Base-by-base conservation (phyloP, 345 rosid genomes). In the Eucalyptus coolabah region DNA sequence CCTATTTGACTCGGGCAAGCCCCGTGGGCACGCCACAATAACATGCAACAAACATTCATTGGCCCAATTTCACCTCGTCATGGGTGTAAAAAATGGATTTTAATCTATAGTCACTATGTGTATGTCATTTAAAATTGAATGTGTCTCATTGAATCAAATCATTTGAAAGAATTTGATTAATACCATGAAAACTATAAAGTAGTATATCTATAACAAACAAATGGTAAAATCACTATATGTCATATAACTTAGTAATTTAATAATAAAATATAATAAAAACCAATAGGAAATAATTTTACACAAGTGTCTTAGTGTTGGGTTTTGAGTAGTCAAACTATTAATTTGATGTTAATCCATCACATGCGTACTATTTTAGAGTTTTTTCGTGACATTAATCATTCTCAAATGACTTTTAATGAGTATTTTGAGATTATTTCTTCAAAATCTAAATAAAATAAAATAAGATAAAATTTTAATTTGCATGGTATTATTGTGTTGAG, bases 261-360 rank as follows among this genome's bases (percentile, higher is more conserved):
- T 1, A 12, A 12, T 59, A 59, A 59, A 59, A 26, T 59, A 1
- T 26, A 26, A 59, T 0, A 0, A 59, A 59, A 59, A 59, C 0
- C 11, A 26, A 59, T 26, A 0, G 0, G 1, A 2, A 15, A 11
- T 59, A 59, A 59, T 10, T 59, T 59, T 59, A 9, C n/a, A 59
- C 1, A 26, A 9, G 3, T 59, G 3, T 0, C 5, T 10, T 0
- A 0, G 0, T 59, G 1, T 56, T 24, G 14, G 0, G 0, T 26
- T 56, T 59, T 59, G 0, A 5, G 65, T 26, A 0, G 3, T 59
- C 1, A 8, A 53, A 53, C 10, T 53, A 19, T 0, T 53, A 19
- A 53, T 53, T 53, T 53, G 24, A 18, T 10, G 26, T 59, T 59
- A 2, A 1, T 24, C 30, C 3, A 21, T 19, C 1, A 19, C 2